Percentiles rank a stretch among this genome's conserved stretches.
phyloP scores from a whole-genome alignment of 2,329 filamentous ascomycete species.

The Cladophialophora carrionii region DNA sequence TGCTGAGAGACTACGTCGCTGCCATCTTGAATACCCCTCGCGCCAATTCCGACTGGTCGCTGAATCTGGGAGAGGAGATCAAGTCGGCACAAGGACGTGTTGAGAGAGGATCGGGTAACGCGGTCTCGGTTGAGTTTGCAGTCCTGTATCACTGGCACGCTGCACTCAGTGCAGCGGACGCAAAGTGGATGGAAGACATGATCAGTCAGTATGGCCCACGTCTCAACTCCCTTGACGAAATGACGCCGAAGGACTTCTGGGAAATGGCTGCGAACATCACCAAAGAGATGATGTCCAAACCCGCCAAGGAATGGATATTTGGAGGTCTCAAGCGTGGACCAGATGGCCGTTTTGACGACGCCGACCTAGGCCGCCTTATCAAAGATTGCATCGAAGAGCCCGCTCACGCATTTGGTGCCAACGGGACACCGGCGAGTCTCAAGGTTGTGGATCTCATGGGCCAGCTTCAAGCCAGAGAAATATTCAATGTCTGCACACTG shows the following conservation, averaged over 20 bases:
- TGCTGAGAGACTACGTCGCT: slow-evolving; percentile 53
- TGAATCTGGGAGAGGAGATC: slow-evolving; percentile 53
- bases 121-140: slow-evolving; percentile 53
- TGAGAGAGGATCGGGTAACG: slow-evolving; percentile 51
- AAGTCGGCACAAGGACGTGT: slow-evolving; percentile 48
- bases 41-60: slow-evolving; percentile 52
- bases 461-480: slow-evolving; percentile 51
- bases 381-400: slow-evolving; percentile 55
- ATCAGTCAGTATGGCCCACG: slow-evolving; percentile 44
- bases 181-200: slow-evolving; percentile 52
- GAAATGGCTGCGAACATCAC: slow-evolving; percentile 48
- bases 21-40: slow-evolving; percentile 53
- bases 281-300: slow-evolving; percentile 43
- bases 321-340: slow-evolving; percentile 46
- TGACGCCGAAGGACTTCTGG: slow-evolving; percentile 49
- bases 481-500: slow-evolving; percentile 57
- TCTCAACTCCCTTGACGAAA: slow-evolving; percentile 49
- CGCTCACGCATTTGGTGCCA: slow-evolving; percentile 57
- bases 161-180: slow-evolving; percentile 51
- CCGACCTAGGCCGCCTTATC: slow-evolving; percentile 51
- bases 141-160: slow-evolving; percentile 56
- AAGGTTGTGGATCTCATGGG: slow-evolving; percentile 55
- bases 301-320: slow-evolving; percentile 50
- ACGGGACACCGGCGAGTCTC: slow-evolving; percentile 53
- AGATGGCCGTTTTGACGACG: slow-evolving; percentile 51